These are phyloP conservation scores for Boletellus ananas DNA, from an alignment of 768 basidiomycete genomes.

Conservation along the genomic window DNA sequence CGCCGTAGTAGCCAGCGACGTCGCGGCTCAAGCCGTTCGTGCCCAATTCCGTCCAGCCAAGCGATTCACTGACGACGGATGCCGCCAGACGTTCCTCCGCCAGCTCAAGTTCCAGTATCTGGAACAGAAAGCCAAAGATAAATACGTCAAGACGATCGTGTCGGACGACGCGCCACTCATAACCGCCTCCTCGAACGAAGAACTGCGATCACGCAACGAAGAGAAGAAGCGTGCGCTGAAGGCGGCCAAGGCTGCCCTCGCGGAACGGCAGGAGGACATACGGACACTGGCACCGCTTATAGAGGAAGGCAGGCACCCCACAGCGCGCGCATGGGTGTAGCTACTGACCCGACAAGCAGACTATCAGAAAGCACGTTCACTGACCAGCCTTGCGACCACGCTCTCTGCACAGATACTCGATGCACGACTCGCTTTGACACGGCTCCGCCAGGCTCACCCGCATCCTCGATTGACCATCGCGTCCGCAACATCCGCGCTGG, in stretches of 20 bases:
- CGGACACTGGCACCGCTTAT: slow-evolving; percentile 61
- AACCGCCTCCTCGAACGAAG: slow-evolving; percentile 75
- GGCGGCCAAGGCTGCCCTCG: slow-evolving; percentile 57
- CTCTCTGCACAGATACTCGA: slow-evolving; percentile 80
- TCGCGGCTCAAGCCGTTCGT: slow-evolving; percentile 60
- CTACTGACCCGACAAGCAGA: slow-evolving; percentile 37
- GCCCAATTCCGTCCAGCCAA: neutral
- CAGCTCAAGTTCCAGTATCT: slow-evolving; percentile 88
- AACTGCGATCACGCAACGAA: slow-evolving; percentile 54
- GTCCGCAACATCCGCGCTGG: slow-evolving; percentile 69
- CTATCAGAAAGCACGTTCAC: slow-evolving; percentile 51
- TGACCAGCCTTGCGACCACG: slow-evolving; percentile 50
- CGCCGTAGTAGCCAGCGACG: slow-evolving; percentile 52
- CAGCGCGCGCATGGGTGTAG: neutral
- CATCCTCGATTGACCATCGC: slow-evolving; percentile 75
- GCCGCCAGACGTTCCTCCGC: slow-evolving; percentile 59
- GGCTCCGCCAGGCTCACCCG: slow-evolving; percentile 78
- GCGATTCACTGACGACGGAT: slow-evolving; percentile 2
- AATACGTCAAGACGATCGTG: slow-evolving; percentile 83
- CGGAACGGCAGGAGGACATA: slow-evolving; percentile 60
- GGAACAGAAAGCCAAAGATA: slow-evolving; percentile 87
- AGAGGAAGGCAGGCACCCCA: slow-evolving; percentile 46
- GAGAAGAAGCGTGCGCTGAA: slow-evolving; percentile 70
- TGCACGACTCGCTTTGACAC: slow-evolving; percentile 71
- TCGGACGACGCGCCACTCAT: slow-evolving; percentile 82